Percentiles rank a stretch among this genome's conserved stretches.
Evolutionary conservation across 306 rosid genomes (phyloP).

Genomic region (Cicer judaicum): DNA sequence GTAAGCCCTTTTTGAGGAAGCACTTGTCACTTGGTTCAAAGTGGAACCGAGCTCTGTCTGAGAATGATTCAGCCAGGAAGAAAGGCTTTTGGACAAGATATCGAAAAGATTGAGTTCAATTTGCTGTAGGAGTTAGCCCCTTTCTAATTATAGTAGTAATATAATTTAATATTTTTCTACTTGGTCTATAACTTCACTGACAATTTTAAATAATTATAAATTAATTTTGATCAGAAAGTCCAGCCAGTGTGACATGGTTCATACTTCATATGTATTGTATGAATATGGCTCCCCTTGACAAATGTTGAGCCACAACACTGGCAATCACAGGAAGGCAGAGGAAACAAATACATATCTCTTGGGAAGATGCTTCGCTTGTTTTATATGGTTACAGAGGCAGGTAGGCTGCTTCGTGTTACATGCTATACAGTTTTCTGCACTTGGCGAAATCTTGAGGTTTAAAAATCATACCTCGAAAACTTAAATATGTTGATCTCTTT

Average conservation of each 20-base stretch:
- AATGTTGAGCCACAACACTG: conserved; percentile 11
- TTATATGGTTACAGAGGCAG: conserved; percentile 1
- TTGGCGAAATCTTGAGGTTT: background rate
- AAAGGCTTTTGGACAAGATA: conserved; percentile 80
- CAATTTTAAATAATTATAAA: conserved; percentile 41
- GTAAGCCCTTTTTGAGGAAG: conserved; percentile 72
- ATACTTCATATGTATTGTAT: conserved; percentile 31
- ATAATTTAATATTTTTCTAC: conserved; percentile 45
- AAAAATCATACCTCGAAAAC: background rate
- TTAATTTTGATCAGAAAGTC: conserved; percentile 43
- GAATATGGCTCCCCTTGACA: conserved; percentile 29
- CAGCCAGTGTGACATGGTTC: conserved; percentile 38
- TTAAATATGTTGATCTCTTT: background rate
- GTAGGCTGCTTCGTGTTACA: conserved; percentile 11
- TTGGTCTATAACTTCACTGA: conserved; percentile 47
- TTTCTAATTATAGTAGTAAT: conserved; percentile 41
- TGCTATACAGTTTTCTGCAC: conserved; percentile 9
- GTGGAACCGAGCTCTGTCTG: conserved; percentile 66
- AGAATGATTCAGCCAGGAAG: conserved; percentile 68
- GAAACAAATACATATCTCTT: conserved; percentile 17
- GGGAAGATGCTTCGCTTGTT: conserved; percentile 31
- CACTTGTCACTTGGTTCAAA: conserved; percentile 79
- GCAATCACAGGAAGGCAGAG: background rate
- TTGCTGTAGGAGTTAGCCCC: conserved; percentile 39
- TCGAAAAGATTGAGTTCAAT: conserved; percentile 56